Conservation (phyloP, 306 rosid species). For the Oxytropis ochrocephala region DNA sequence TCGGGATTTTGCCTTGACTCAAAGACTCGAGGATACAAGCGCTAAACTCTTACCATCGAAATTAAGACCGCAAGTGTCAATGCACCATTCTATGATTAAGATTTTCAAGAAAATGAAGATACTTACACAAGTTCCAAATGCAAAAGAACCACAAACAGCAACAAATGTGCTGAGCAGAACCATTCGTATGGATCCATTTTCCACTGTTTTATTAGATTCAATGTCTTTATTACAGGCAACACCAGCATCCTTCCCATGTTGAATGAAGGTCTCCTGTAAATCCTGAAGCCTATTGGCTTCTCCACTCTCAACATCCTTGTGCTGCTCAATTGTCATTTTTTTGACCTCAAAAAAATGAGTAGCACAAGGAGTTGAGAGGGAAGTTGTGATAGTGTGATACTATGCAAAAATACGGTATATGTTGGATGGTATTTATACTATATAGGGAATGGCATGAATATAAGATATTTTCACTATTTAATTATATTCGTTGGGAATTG, state of each 20-base stretch:
- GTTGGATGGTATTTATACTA: slow-evolving; percentile 16
- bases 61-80: too few species aligned
- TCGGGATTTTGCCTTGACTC: too few species aligned
- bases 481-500: background rate
- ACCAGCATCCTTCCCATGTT: background rate
- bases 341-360: slow-evolving; percentile 9
- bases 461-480: slow-evolving; percentile 1
- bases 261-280: slow-evolving; percentile 46
- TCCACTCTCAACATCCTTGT: slow-evolving; percentile 38
- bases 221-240: background rate
- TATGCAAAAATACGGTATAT: slow-evolving; percentile 12
- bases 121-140: slow-evolving; percentile 80
- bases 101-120: background rate
- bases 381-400: background rate
- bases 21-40: too few species aligned
- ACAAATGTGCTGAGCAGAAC: slow-evolving; percentile 63
- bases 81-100: too few species aligned
- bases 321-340: slow-evolving; percentile 45
- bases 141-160: slow-evolving; percentile 75
- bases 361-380: background rate
- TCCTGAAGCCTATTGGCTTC: slow-evolving; percentile 19
- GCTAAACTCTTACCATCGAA: too few species aligned
- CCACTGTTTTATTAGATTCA: slow-evolving; percentile 22
- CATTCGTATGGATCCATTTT: slow-evolving; percentile 51
- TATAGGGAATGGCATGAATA: background rate